phyloP scores from a whole-genome alignment of 768 basidiomycete genomes.

The Tricholoma bakamatsutake region DNA sequence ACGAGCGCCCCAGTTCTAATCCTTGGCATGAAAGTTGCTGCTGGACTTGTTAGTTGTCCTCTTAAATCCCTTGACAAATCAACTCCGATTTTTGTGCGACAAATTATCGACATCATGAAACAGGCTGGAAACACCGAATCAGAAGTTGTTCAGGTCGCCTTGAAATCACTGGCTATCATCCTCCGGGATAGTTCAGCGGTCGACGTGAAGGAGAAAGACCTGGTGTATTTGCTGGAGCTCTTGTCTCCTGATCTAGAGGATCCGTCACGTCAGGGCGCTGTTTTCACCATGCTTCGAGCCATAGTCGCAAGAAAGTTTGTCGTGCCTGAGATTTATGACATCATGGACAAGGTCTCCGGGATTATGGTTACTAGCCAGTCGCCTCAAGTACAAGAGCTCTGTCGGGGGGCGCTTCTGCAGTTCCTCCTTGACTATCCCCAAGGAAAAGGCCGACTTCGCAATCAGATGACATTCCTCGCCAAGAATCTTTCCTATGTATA shows the following conservation, averaged over 20 bases:
- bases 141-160: conserved; percentile 81
- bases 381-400: conserved; percentile 83
- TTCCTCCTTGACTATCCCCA: conserved; percentile 98
- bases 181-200: conserved; percentile 85
- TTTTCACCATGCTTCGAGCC: conserved; percentile 85
- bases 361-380: conserved; percentile 95
- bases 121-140: conserved; percentile 84
- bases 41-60: conserved; percentile 80
- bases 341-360: conserved; percentile 90
- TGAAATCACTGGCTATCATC: conserved; percentile 80
- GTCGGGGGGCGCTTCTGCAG: conserved; percentile 82
- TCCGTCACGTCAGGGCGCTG: conserved; percentile 73
- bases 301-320: conserved; percentile 90
- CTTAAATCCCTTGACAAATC: conserved; percentile 69
- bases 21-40: conserved; percentile 72
- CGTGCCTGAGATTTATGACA: conserved; percentile 93
- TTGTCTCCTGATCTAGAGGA: conserved; percentile 90
- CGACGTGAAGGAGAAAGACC: conserved; percentile 83
- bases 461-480: conserved; percentile 86
- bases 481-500: conserved; percentile 88
- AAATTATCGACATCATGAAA: conserved; percentile 78
- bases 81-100: conserved; percentile 76
- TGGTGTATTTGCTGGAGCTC: conserved; percentile 81
- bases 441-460: conserved; percentile 83
- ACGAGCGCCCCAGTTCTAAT: conserved; percentile 67